Percentiles rank a stretch among this genome's conserved stretches.
phyloP scores from a whole-genome alignment of 139 green algal genomes.

The Picochlorum sp. region DNA sequence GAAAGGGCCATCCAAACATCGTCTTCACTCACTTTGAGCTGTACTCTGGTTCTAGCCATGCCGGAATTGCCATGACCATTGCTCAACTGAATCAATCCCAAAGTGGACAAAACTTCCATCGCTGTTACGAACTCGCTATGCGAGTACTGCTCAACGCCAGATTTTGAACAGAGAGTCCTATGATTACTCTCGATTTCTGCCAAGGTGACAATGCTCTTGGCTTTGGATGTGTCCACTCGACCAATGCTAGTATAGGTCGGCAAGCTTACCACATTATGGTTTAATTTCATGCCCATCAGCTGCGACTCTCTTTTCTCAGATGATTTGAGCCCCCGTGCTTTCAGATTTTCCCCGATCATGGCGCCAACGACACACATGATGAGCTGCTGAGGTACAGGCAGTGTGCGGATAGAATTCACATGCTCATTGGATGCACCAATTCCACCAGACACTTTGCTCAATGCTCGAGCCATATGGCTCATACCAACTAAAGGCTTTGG shows the following conservation, averaged over 20 bases:
- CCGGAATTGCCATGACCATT: background rate
- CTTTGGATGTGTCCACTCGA: background rate
- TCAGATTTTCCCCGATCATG: constrained; percentile 24
- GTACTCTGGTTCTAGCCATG: constrained; percentile 1
- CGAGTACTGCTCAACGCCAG: constrained; percentile 15
- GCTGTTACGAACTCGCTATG: constrained; percentile 10
- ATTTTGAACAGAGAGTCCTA: constrained; percentile 7
- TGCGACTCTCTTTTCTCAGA: background rate
- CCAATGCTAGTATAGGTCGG: background rate
- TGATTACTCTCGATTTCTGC: constrained; percentile 11
- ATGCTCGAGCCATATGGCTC: constrained; percentile 28
- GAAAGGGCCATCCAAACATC: constrained; percentile 20
- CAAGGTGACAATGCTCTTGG: constrained; percentile 12
- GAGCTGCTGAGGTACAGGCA: constrained; percentile 47
- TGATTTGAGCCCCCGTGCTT: background rate
- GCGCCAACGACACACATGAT: constrained; percentile 27
- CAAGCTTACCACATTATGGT: too few species aligned
- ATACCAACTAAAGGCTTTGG: constrained; percentile 18
- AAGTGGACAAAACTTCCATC: constrained; percentile 6
- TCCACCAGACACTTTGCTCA: constrained; percentile 20
- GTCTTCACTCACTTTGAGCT: constrained; percentile 21
- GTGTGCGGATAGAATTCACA: constrained; percentile 20
- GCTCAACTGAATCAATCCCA: constrained; percentile 12
- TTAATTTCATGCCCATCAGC: background rate
- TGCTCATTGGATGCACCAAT: constrained; percentile 12